phyloP scores from a whole-genome alignment of 768 basidiomycete genomes.

The Auriscalpium orientale region DNA sequence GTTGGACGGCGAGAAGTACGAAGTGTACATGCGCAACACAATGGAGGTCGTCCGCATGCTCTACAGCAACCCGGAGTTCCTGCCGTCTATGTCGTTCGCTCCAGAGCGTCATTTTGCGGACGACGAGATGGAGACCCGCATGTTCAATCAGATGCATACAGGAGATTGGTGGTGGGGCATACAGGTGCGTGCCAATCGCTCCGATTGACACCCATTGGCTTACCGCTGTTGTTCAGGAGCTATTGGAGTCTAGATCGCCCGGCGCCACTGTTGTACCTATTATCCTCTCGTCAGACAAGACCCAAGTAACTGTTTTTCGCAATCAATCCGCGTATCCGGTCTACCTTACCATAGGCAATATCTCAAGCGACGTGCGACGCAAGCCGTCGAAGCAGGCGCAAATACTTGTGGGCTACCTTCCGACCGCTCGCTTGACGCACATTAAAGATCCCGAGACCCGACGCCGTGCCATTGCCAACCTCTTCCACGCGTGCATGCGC shows the following conservation, averaged over 20 bases:
- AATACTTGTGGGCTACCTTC: constrained; percentile 22
- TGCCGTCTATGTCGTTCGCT: neutral
- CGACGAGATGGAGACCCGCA: neutral
- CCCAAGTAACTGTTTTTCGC: constrained; percentile 17
- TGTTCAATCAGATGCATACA: constrained; percentile 17
- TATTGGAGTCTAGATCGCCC: neutral
- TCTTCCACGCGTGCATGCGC: constrained; percentile 20
- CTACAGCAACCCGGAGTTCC: neutral
- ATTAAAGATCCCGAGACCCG: constrained; percentile 16
- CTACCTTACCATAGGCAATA: constrained; percentile 22
- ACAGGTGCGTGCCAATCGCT: constrained; percentile 13
- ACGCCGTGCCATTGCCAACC: constrained; percentile 13
- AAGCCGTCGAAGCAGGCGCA: constrained; percentile 19
- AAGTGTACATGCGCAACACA: neutral
- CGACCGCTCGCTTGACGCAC: constrained; percentile 12
- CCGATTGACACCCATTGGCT: too few relatives aligned
- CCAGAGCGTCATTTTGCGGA: neutral
- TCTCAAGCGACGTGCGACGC: constrained; percentile 12
- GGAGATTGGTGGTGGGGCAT: constrained; percentile 21
- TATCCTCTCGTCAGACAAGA: constrained; percentile 19
- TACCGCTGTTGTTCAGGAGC: neutral
- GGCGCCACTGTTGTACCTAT: constrained; percentile 11
- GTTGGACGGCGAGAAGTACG: neutral
- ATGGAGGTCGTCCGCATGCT: neutral
- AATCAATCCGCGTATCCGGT: constrained; percentile 19